Evolutionary conservation across 257 asterid genomes (phyloP), one percentile per base, ranked within the genome.

Genomic region (Eustoma russellianum): DNA sequence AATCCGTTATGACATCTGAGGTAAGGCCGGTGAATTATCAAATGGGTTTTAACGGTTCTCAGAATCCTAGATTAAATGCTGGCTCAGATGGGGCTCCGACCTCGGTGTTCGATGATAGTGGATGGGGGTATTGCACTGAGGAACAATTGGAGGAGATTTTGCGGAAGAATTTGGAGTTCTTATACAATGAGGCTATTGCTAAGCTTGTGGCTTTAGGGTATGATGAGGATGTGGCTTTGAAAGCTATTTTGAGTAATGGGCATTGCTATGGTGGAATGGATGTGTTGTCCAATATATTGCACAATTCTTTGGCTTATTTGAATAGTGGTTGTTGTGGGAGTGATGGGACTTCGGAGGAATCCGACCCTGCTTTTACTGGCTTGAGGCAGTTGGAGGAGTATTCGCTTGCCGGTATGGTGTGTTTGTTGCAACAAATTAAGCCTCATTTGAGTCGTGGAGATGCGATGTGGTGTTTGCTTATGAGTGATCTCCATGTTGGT

Each of bases 401-500:
- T 69, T 83, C 99, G 0, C 83, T 92, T 52, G 74, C 84, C 0
- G 91, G 93, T 13, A 74, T 88, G 97, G 84, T 92, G 55, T 76
- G 85, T 62, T 71, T 92, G 68, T 73, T 92, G 86, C 97, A 92
- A 55, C 93, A 81, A 70, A 66, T 83, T 50, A 85, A 83, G 74
- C 95, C 95, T 12, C 86, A 80, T 57, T 62, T 88, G 80, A 85
- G 82, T 50, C 83, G 72, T 53, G 94, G 86, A 13, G 95, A 88
- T 33, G 95, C 97, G 0, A 85, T 92, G 99, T 88, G 97, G 99
- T 85, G 95, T 74, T 78, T 92, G 68, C 59, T 92, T 59, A 83
- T 83, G 92, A 83, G 88, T 59, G 95, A 85, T 71, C 88, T 92
- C 57, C 94, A 88, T 45, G 86, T 85, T 7, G 95, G 88, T 33